Base-by-base conservation (phyloP, 2,329 filamentous ascomycete genomes). In the Trichophyton mentagrophytes region DNA sequence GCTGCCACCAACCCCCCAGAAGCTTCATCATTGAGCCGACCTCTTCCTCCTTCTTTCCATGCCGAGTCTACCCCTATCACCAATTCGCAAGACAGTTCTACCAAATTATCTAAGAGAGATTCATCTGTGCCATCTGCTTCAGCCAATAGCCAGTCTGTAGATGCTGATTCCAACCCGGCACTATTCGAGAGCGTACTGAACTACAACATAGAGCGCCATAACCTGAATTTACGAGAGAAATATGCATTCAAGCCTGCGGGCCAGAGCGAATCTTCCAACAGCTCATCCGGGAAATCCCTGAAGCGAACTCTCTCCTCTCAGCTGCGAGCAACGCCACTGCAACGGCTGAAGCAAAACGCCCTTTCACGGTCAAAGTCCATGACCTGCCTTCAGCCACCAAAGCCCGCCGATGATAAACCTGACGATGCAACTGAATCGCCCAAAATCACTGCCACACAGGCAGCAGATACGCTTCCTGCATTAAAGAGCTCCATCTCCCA, bases 331-430 rank as follows among this genome's bases (percentile, higher is more conserved):
- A 77, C 74, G 0, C 73, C 75, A 6, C 65, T 77, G 53, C 73
- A 77, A 61, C 70, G 75, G 22, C 64, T 77, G 56, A 72, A 74
- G 5, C 71, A 73, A n/a, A 69, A 64, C 38, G 75, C 74, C 20
- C 69, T 74, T 56, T 70, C 64, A 64, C 73, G 67, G 58, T 76
- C 71, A 60, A 72, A 64, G 62, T 77, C 69, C 53, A 69, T 70
- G 65, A 74, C 65, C 65, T 68, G 61, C 22, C 63, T 67, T 17
- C 57, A 60, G 17, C 27, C 36, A 4, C 22, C 36, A 17, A 27
- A 22, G 36, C 22, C 15, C 25, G 40, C 27, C 5, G 44, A 20
- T 22, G 44, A 20, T 22, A 20, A 55, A 30, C 20, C 33, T 2
- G 22, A 42, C 36, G 38, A 49, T n/a, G 9, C 8, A 11, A 1